Base-by-base conservation (phyloP, 352 stramenopile genomes). In the Pythium sukuiense region DNA sequence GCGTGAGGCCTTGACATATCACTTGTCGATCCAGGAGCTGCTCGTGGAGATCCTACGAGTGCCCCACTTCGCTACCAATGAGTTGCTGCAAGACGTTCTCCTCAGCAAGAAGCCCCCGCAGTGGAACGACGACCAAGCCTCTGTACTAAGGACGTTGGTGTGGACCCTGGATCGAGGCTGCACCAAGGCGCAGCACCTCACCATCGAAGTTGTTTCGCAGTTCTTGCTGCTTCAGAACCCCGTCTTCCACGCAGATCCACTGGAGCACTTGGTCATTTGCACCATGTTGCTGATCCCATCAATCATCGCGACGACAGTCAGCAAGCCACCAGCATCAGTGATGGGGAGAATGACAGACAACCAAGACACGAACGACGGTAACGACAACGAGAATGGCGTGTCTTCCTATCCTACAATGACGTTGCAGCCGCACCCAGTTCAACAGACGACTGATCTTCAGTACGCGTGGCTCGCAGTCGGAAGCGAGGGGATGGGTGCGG, bases 261-360 rank as follows among this genome's bases (percentile, higher is more conserved):
- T 43, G 11, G 79, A 89, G 56, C 77, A 88, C 30, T 30, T 80
- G 2, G 43, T 81, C 13, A 77, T 87, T 45, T 84, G 66, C 46
- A 80, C 79, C 1, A 65, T 83, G 9, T 57, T 60, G 20, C 54
- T 88, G 32, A 29, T 81, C 0, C 82, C 80, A 6, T 61, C 62
- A 6, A 52, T 90, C 2, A 24, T 41, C n/a, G 64, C 48, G 11
- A 16, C 18, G 20, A 57, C 12, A 20, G 32, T 57, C 2, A 35
- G 13, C 16, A 55, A 48, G 29, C 50, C 14, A n/a, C 7, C 9
- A 29, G 4, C 16, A 2, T n/a, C 35, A 11, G 7, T 16, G 1
- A 58, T 30, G 2, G 2, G 4, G n/a, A 24, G 12, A 55, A 46
- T 30, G 35, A n/a, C 18, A 49, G 8, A 18, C 50, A 29, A 63